Evolutionary conservation across 176 grass and related monocot species (phyloP).

Genomic region (sorghum (Sorghum bicolor)): DNA sequence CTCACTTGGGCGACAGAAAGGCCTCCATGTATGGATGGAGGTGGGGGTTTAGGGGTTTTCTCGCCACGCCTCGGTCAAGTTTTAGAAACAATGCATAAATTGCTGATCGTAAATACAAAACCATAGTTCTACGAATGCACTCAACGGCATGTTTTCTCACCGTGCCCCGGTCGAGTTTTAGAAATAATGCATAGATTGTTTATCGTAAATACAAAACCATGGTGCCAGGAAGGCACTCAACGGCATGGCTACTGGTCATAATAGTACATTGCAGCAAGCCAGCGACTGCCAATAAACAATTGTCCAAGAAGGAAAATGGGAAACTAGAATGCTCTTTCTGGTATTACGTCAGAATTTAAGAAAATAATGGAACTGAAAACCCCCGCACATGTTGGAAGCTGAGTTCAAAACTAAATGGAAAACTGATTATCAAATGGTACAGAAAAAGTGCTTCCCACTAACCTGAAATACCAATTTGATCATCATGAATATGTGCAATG

Average conservation of each 20-base stretch:
- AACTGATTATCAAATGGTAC: background rate
- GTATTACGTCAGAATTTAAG: background rate
- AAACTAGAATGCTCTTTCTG: background rate
- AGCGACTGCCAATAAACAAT: background rate
- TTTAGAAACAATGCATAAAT: too few species aligned
- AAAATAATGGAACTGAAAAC: background rate
- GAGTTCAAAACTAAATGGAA: background rate
- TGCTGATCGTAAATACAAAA: too few species aligned
- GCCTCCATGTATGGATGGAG: too few species aligned
- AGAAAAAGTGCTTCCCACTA: background rate
- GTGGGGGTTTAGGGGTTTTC: too few species aligned
- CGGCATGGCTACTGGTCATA: background rate
- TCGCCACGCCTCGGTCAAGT: too few species aligned
- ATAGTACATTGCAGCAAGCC: background rate
- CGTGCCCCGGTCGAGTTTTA: too few species aligned
- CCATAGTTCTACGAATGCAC: too few species aligned
- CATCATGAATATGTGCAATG: constrained; percentile 13
- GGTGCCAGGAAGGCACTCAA: constrained; percentile 4
- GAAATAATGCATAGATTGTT: too few species aligned
- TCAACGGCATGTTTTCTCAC: too few species aligned
- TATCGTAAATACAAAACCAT: background rate
- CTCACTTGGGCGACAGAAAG: too few species aligned
- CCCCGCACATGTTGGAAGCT: background rate
- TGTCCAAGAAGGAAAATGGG: background rate
- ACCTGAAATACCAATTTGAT: constrained; percentile 50